Percentiles rank a stretch among this genome's conserved stretches.
phyloP scores from a whole-genome alignment of 169 alveolate genomes.

The Miamiensis avidus region DNA sequence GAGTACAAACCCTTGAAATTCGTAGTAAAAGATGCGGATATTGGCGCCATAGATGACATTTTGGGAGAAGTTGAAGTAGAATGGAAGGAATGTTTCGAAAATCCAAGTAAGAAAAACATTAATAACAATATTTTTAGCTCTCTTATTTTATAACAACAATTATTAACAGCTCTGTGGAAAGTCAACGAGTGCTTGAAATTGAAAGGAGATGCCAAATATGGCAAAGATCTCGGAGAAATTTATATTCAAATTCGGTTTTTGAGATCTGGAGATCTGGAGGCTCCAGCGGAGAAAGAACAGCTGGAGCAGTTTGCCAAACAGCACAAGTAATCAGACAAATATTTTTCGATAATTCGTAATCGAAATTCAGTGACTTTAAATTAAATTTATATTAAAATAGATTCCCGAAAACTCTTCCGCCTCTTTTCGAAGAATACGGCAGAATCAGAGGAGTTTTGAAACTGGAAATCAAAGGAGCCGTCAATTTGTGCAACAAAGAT shows the following conservation, averaged over 20 bases:
- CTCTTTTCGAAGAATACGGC: conserved; percentile 24
- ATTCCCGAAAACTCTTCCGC: conserved; percentile 25
- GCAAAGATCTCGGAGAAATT: conserved; percentile 22
- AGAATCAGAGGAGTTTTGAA: conserved; percentile 9
- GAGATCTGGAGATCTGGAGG: background rate
- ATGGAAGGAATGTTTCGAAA: conserved; percentile 44
- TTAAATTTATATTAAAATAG: too few species aligned
- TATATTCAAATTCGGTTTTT: conserved; percentile 25
- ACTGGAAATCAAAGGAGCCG: conserved; percentile 23
- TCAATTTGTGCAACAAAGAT: conserved; percentile 18
- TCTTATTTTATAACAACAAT: too few species aligned
- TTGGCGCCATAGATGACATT: conserved; percentile 24
- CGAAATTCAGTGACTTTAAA: too few species aligned
- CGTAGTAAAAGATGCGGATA: conserved; percentile 22
- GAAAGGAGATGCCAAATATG: background rate
- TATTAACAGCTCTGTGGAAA: conserved; percentile 30
- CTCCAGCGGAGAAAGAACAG: too few species aligned
- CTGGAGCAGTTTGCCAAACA: too few species aligned
- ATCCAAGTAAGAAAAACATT: too few species aligned
- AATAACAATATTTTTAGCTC: too few species aligned
- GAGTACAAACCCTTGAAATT: conserved; percentile 19
- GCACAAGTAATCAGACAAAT: too few species aligned
- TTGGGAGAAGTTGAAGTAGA: conserved; percentile 22
- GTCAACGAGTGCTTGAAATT: conserved; percentile 19
- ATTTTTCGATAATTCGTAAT: too few species aligned